Base-by-base conservation (phyloP, 176 grass and related monocot species). In the Puccinellia tenuiflora region DNA sequence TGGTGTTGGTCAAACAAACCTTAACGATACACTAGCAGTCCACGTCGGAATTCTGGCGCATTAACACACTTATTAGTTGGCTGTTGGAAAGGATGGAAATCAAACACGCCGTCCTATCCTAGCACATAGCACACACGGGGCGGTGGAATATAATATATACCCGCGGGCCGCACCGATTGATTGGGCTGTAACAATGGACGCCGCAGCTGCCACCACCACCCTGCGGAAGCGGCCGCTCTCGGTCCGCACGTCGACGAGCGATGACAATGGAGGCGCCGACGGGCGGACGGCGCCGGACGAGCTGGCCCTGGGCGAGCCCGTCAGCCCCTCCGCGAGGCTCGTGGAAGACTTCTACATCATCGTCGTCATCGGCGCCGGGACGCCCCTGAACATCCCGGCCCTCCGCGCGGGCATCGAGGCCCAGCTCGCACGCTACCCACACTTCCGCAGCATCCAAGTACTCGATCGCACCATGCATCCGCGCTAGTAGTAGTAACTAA, bases 381-480 rank as follows among this genome's bases (percentile, higher is more conserved):
- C 85, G 15, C 79, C 82, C 11, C 63, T 95, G 3, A 77, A 95
- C 46, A 26, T 93, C 72, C 73, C 75, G 53, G 38, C 29, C 66
- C 35, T 81, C 73, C 86, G 87, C 69, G 72, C 78, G 33, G 96
- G 96, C 79, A 79, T 98, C 55, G 81, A 84, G 43, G 90, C 79
- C n/a, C 86, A 92, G 50, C 79, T 98, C 82, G 76, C 77, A 1
- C 87, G 85, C 45, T 85, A 98, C 88, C 96, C 92, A 1, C 92
- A 87, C 63, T 98, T 98, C 88, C 87, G 87, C 54, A 93, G 96
- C 88, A 82, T 98, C 77, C 96, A 90, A 33, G 92, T 94, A 69
- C 2, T 69, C 21, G 21, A 47, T 73, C 40, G 42, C 42, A 48
- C 2, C 21, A 65, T 37, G 52, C 35, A 43, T 39, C 33, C 34